Evolutionary conservation across 1,284 basidiomycete species (phyloP), one percentile per base, ranked within the genome.

Genomic region (Cutaneotrichosporon cutaneum): DNA sequence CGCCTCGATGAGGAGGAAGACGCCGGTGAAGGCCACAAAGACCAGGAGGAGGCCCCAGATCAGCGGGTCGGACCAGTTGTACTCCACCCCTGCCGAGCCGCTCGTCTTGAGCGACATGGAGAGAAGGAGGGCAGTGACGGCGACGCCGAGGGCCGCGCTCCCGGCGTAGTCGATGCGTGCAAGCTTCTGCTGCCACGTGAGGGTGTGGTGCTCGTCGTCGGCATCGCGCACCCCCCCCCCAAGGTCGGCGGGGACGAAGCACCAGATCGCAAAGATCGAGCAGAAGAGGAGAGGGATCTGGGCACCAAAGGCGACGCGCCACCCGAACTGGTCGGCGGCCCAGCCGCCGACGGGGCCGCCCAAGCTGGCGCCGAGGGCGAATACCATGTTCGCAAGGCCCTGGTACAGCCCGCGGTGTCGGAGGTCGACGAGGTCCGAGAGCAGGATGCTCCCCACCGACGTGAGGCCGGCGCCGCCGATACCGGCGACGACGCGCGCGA

Each of bases 261-360:
- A 42, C 39, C 39, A 42, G 18, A 42, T 42, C 16, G 36, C 36
- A 5, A 39, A 5, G 6, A 39, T 39, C 6, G 14, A 16, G 14
- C 36, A 11, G 36, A 39, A 39, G 18, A 52, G 32, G 10, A 33
- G n/a, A 64, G 74, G 78, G 63, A 86, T 85, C 83, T 89, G 88
- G 69, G 87, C 82, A 56, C 85, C 82, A 79, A 90, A 80, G 2
- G 77, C 75, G 18, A 53, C 32, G 59, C 74, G 64, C 92, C 91
- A 94, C 70, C 90, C 90, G 71, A 90, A 87, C 16, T 71, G 82
- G 76, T 94, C 92, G 68, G 89, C 88, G 62, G 91, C 83, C 87
- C 87, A 92, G 18, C 92, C 92, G 51, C 92, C 92, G 4, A 94
- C 70, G 16, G 92, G 92, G 26, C 91, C 92, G 56, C 92, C 91